Evolutionary conservation across 179 eudicot species (phyloP), one percentile per base, ranked within the genome.

Genomic region (Silene noctiflora): DNA sequence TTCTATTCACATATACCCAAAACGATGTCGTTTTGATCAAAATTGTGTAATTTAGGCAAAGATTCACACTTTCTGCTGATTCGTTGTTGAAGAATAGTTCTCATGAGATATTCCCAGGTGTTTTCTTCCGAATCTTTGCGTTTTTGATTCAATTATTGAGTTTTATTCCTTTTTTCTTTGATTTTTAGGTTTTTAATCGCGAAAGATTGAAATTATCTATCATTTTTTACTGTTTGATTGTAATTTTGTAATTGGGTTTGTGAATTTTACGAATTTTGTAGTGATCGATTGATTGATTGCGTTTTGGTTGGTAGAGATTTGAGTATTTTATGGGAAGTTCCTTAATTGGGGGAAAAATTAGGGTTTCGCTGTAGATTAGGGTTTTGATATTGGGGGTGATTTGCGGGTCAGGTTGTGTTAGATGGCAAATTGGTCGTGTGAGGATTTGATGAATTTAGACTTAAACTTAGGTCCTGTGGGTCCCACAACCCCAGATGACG

Each of bases 391-490:
- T 39, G 1, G 46, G 11, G 1, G 11, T 8, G 46, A 39, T 39
- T 39, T 39, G 46, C 8, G 46, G 46, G 46, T 39, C 46, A 78
- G 21, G 69, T 69, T 70, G 16, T 22, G 10, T 22, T 13, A 60
- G 62, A 56, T 65, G 70, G 62, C 58, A 12, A 35, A 24, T 66
- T 48, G 70, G 19, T 86, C 67, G 14, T 33, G 39, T 33, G 85
- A 87, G 13, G 83, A 78, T 81, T 68, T 82, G 66, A 89, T 91
- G 96, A 89, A 92, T 83, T 89, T 91, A 42, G 96, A 92, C 81
- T 85, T 92, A 82, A 92, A 92, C 79, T 86, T 92, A 84, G 96
- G 93, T 22, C 93, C 91, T 46, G 74, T 82, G 71, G 42, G 82
- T 44, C 85, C 84, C n/a, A 75, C 80, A 7, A 69, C 89, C 19